Base-by-base conservation (phyloP, 2,329 filamentous ascomycete genomes). In the Aspergillus alliaceus region DNA sequence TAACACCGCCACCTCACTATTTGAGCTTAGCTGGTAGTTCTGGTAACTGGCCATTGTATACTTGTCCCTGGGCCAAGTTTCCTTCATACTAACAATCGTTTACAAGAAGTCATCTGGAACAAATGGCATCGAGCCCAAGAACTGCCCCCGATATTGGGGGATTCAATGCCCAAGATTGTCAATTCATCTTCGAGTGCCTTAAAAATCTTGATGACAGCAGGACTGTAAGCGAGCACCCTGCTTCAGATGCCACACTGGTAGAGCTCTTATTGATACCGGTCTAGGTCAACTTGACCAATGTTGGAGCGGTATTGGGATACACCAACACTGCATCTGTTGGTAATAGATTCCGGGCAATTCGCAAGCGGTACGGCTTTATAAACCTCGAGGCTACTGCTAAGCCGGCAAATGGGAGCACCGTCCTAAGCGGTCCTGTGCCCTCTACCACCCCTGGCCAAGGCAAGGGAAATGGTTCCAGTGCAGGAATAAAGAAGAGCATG, bases 121-220 rank as follows among this genome's bases (percentile, higher is more conserved):
- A 6, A 9, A 64, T 64, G 60, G 12, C 55, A 8, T 31, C 51
- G 1, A 35, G 39, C 1, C 22, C 29, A 3, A 56, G 56, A 15
- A 8, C 29, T 7, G 44, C 18, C 35, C 4, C 55, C 34, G 51
- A 54, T 9, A 51, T 49, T 15, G 39, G 49, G 7, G 59, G 63
- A 1, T 42, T 54, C 12, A 37, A 47, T 11, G 11, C 46, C 2
- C 14, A 29, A 2, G 64, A 71, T 44, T 59, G 54, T 2, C 40
- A 53, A 6, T 72, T 71, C 44, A 57, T 69, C 54, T 56, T 70
- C 24, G 68, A 66, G 42, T 72, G 69, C 31, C 48, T 72, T 9
- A 64, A 64, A 18, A 58, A 64, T 46, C 51, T 69, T 2, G 60
- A 58, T 20, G 53, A 35, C 18, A 57, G 53, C 53, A 65, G 27